Base-by-base conservation (phyloP, 352 stramenopile species). In the Phytophthora cryptogea region DNA sequence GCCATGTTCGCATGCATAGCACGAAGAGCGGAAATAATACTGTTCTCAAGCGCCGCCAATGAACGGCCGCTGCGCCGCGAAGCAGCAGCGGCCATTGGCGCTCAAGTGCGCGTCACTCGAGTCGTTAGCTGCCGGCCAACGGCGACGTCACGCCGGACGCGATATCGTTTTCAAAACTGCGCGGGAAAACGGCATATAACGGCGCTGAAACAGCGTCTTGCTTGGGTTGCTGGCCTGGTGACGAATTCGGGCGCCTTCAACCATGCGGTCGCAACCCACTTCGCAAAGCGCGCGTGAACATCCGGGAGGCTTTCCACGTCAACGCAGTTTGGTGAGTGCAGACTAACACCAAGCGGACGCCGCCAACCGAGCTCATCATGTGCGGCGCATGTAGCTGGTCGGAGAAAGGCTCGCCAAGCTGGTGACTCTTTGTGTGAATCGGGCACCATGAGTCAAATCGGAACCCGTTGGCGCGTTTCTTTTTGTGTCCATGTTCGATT, bases 231-330 rank as follows among this genome's bases (percentile, higher is more conserved):
- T n/a, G 33, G 8, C 33, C 26, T 23, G 20, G 20, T 61, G 36
- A 47, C 51, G 51, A 54, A 61, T 28, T 54, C 20, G 30, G 37
- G 11, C n/a, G 30, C 8, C 52, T 57, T 57, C 27, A 57, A 46
- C 27, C 27, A 23, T 23, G 13, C 33, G 26, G 36, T n/a, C 32
- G 10, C 54, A 54, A 61, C 54, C 35, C 54, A 41, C 23, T 20
- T 32, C 30, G 31, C 37, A 55, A 50, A 53, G 20, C 26, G n/a
- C 32, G n/a, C 5, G 13, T 26, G 27, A 45, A 14, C n/a, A 4
- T 11, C 37, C 37, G 5, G 5, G 36, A 5, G 37, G n/a, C 28
- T 44, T 23, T 41, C 35, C 20, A 47, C 27, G 31, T 37, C 9
- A 37, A 37, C 23, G 37, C 16, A 14, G 4, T 16, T 43, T 43